A percentile compares a stretch with the other conserved stretches of the same genome.
These are phyloP conservation scores for Boeremia lycopersici DNA, from an alignment of 2,329 filamentous ascomycete genomes.

Conservation along the genomic window DNA sequence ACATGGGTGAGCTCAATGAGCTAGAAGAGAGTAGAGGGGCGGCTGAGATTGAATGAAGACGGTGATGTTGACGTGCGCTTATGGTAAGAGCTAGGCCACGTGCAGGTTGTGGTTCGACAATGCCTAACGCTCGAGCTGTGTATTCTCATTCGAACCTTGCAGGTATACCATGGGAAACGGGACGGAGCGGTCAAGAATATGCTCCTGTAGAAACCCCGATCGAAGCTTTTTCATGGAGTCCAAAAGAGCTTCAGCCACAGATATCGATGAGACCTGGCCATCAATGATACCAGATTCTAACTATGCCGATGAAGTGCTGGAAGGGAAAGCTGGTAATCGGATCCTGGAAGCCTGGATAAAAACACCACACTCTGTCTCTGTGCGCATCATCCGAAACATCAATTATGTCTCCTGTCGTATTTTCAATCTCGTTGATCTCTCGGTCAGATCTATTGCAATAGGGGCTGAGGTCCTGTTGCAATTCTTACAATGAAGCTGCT, in stretches of 20 bases:
- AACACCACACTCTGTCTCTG: background rate
- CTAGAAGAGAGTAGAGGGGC: background rate
- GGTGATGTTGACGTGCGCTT: background rate
- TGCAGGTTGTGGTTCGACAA: background rate
- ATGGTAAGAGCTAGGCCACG: slow-evolving; percentile 2
- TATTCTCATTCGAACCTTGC: background rate
- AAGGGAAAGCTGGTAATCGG: background rate
- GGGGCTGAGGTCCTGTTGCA: background rate
- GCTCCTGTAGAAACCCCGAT: too few relatives aligned
- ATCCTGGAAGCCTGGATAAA: too few relatives aligned
- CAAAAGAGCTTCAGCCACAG: background rate
- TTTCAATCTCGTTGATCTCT: background rate
- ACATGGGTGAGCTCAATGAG: background rate
- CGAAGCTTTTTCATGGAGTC: too few relatives aligned
- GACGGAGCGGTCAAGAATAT: background rate
- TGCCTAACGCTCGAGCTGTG: background rate
- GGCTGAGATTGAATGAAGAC: background rate
- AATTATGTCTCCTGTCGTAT: background rate
- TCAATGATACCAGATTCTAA: background rate
- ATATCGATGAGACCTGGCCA: background rate
- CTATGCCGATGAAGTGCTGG: background rate
- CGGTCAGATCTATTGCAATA: background rate
- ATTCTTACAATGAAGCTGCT: slow-evolving; percentile 9
- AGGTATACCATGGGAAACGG: background rate
- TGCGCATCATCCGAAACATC: background rate